Conservation (phyloP, 805 yeast genomes). For the Myxozyma lipomycoides region DNA sequence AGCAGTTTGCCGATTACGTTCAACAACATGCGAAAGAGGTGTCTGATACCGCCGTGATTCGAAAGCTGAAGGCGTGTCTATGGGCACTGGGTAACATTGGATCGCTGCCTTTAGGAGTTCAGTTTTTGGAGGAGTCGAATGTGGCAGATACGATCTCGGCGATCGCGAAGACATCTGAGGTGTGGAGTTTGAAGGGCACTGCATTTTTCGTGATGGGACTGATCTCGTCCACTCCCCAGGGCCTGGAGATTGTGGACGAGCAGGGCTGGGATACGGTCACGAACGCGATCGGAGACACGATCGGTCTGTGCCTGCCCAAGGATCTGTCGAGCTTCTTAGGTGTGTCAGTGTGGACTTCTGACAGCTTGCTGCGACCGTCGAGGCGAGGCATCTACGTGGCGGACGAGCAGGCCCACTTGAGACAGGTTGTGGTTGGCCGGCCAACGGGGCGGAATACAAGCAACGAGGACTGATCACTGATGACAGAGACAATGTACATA, state of each 20-base stretch:
- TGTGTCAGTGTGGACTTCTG: slow-evolving; percentile 14
- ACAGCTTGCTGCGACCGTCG: slow-evolving; percentile 17
- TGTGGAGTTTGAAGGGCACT: slow-evolving; percentile 66
- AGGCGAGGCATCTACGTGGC: slow-evolving; percentile 24
- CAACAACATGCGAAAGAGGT: slow-evolving; percentile 24
- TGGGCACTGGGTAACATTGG: slow-evolving; percentile 90
- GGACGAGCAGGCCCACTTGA: slow-evolving; percentile 9
- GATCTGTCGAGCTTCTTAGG: slow-evolving; percentile 9
- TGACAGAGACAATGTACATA: no score
- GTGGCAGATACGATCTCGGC: slow-evolving; percentile 52
- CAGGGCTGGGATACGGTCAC: slow-evolving; percentile 62
- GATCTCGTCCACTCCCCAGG: slow-evolving; percentile 67
- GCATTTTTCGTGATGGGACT: slow-evolving; percentile 77
- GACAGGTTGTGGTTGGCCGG: slow-evolving; percentile 21
- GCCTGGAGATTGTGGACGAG: slow-evolving; percentile 80
- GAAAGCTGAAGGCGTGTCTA: slow-evolving; percentile 63
- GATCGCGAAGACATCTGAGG: slow-evolving; percentile 46
- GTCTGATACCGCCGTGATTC: slow-evolving; percentile 39
- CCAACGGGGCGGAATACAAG: background rate
- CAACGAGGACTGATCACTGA: no score
- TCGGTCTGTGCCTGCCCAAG: slow-evolving; percentile 26
- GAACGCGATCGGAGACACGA: slow-evolving; percentile 43
- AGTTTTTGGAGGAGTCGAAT: slow-evolving; percentile 50
- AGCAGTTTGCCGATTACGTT: slow-evolving; percentile 33
- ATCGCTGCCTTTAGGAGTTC: slow-evolving; percentile 64